phyloP scores from a whole-genome alignment of 163 green algal genomes.

The Scenedesmus sp. region DNA sequence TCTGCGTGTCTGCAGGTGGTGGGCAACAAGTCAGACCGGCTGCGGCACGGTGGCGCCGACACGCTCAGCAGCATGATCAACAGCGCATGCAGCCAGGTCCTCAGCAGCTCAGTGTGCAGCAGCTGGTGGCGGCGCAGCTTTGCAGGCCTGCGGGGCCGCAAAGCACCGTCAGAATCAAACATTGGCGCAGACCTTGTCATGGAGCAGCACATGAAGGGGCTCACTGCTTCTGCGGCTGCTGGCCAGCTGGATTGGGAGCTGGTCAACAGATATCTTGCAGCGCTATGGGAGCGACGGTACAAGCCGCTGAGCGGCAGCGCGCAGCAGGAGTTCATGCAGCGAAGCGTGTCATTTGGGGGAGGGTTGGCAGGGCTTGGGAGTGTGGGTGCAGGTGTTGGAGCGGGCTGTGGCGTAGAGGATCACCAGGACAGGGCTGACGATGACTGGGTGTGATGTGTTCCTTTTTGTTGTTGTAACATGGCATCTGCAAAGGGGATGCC shows the following conservation, averaged over 20 bases:
- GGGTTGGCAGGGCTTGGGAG: background rate
- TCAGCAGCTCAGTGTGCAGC: background rate
- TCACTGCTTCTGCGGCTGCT: slow-evolving; percentile 39
- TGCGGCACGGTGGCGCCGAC: background rate
- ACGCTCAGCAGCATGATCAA: background rate
- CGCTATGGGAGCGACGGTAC: slow-evolving; percentile 43
- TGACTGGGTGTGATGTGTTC: slow-evolving; percentile 14
- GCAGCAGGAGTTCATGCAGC: background rate
- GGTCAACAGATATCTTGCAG: slow-evolving; percentile 4
- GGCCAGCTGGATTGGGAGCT: slow-evolving; percentile 49
- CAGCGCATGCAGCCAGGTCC: slow-evolving; percentile 2
- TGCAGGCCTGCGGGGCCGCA: slow-evolving; percentile 4
- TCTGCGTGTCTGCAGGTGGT: background rate
- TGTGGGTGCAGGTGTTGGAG: background rate
- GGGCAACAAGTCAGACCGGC: slow-evolving; percentile 48
- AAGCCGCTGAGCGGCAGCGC: background rate
- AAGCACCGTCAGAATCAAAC: slow-evolving; percentile 28
- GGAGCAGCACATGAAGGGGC: slow-evolving; percentile 29
- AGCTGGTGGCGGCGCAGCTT: slow-evolving; percentile 32
- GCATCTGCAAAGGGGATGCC: background rate
- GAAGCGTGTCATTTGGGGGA: background rate
- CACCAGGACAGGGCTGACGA: background rate
- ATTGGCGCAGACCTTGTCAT: slow-evolving; percentile 10
- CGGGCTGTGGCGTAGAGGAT: background rate
- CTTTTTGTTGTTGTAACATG: background rate